phyloP scores from a whole-genome alignment of 129 eudicot genomes.

The Centaurea solstitialis region DNA sequence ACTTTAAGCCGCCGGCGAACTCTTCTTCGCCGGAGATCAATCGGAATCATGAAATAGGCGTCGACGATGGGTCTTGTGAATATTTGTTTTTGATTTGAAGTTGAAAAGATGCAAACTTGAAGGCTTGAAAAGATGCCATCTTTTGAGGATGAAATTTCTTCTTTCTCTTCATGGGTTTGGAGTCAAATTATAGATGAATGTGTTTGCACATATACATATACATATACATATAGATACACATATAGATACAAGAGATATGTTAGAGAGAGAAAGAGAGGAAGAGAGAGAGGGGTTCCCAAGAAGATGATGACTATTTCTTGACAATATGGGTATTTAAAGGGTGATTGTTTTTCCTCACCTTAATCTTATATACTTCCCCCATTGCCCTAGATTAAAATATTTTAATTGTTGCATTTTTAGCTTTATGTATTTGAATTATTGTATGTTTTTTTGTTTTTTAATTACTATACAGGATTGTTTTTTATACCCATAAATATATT shows the following conservation, averaged over 20 bases:
- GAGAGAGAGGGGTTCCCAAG: slow-evolving; percentile 42
- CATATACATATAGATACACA: background rate
- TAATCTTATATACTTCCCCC: background rate
- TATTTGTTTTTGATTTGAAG: slow-evolving; percentile 13
- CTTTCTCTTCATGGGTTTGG: slow-evolving; percentile 19
- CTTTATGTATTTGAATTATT: background rate
- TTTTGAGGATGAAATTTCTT: slow-evolving; percentile 20
- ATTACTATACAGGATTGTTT: too few relatives aligned
- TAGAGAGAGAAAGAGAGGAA: slow-evolving; percentile 11
- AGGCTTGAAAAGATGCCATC: background rate
- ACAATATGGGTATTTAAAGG: slow-evolving; percentile 37
- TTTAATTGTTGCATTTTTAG: background rate
- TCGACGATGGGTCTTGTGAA: slow-evolving; percentile 8
- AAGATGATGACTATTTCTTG: slow-evolving; percentile 48
- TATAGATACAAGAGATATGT: background rate
- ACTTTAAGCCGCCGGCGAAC: slow-evolving; percentile 29
- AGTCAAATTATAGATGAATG: slow-evolving; percentile 6
- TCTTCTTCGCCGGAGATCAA: slow-evolving; percentile 47
- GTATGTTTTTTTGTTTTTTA: too few relatives aligned
- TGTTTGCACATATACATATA: background rate
- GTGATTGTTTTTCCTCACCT: background rate
- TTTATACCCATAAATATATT: background rate
- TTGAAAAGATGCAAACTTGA: slow-evolving; percentile 17
- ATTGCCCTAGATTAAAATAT: background rate
- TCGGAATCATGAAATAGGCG: slow-evolving; percentile 17